A percentile compares a stretch with the other conserved stretches of the same genome.
Conservation (phyloP, 2,329 filamentous ascomycete species). For the Fusarium odoratissimum region DNA sequence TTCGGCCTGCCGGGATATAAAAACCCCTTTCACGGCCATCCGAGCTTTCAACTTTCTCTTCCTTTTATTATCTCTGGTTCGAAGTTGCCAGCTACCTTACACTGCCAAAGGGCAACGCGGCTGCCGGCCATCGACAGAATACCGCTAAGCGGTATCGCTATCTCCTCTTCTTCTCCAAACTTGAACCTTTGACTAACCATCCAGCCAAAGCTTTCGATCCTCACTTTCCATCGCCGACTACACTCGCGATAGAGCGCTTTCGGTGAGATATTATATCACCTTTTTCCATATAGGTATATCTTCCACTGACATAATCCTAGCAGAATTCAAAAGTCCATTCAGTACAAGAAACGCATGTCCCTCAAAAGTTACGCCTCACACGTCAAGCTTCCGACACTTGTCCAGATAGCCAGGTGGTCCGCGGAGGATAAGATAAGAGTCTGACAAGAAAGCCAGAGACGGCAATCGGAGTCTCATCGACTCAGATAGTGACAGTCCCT, state of each 20-base stretch:
- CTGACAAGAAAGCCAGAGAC: no score
- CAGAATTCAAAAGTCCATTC: no score
- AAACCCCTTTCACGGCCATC: not conserved
- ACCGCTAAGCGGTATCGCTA: not conserved
- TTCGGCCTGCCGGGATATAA: not conserved
- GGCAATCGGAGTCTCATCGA: no score
- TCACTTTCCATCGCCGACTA: not conserved
- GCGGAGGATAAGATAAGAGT: no score
- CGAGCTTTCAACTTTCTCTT: not conserved
- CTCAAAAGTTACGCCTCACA: no score
- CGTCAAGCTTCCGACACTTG: no score
- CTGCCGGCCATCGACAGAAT: not conserved
- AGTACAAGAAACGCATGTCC: no score
- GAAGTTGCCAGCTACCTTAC: not conserved
- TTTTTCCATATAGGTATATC: no score
- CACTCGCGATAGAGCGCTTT: no score
- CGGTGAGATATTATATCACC: no score
- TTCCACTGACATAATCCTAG: no score
- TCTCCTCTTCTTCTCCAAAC: not conserved
- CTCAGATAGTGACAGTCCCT: not conserved
- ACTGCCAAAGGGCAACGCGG: not conserved
- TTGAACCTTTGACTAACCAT: not conserved
- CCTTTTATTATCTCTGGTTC: not conserved
- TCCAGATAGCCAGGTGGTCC: no score
- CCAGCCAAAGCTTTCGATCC: not conserved